Conservation (phyloP, 1,284 basidiomycete species). For the Irpex rosettiformis region DNA sequence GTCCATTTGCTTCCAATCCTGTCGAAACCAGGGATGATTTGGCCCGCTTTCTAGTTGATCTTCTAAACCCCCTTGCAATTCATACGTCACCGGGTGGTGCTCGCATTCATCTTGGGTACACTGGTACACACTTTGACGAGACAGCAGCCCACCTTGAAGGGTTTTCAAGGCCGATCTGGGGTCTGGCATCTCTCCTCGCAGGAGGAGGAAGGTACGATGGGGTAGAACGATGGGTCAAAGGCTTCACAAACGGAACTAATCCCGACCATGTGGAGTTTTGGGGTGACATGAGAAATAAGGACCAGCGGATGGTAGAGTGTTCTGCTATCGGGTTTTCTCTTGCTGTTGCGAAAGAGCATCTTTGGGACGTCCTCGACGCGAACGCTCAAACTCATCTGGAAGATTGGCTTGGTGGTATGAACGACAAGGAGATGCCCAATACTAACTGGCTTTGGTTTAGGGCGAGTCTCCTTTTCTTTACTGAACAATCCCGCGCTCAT, state of each 20-base stretch:
- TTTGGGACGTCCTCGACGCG: constrained; percentile 60
- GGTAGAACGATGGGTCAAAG: constrained; percentile 58
- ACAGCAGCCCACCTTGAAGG: constrained; percentile 72
- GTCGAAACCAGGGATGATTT: constrained; percentile 59
- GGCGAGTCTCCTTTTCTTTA: constrained; percentile 33
- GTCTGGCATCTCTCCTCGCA: constrained; percentile 60
- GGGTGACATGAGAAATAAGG: constrained; percentile 71
- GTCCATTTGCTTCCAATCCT: constrained; percentile 54
- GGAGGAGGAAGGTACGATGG: constrained; percentile 60
- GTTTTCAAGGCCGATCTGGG: constrained; percentile 77
- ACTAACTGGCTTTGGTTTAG: constrained; percentile 85
- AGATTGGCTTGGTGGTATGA: constrained; percentile 71
- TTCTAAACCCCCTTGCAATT: constrained; percentile 63
- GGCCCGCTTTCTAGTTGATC: constrained; percentile 45
- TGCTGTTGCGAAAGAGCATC: constrained; percentile 58
- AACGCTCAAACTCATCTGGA: constrained; percentile 57
- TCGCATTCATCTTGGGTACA: constrained; percentile 66
- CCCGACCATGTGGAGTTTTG: constrained; percentile 68
- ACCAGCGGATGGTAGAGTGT: constrained; percentile 83
- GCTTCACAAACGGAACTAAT: constrained; percentile 65
- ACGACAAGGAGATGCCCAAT: constrained; percentile 70
- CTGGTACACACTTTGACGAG: constrained; percentile 76
- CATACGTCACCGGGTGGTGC: constrained; percentile 75
- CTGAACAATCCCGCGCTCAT: not conserved
- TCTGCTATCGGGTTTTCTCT: constrained; percentile 73